A percentile compares a stretch with the other conserved stretches of the same genome.
phyloP scores from a whole-genome alignment of 352 stramenopile genomes.

The Pythium pyrilobum region DNA sequence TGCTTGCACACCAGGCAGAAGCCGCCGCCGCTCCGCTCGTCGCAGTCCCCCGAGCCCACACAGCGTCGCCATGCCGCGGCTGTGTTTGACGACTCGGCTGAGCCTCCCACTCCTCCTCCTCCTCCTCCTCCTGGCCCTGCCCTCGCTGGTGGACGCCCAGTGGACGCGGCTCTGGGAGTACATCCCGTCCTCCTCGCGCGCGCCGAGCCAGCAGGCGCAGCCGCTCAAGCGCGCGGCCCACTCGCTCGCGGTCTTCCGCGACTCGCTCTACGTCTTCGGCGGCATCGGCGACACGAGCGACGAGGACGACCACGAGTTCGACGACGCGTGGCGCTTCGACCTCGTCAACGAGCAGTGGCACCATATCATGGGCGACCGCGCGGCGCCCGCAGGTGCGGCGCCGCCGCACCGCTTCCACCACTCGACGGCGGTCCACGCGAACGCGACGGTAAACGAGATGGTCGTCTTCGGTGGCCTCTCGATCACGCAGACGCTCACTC shows the following conservation, averaged over 20 bases:
- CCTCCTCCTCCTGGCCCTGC: background rate
- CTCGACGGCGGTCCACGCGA: conserved; percentile 15
- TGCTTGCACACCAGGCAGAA: too few species aligned
- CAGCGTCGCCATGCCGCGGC: too few species aligned
- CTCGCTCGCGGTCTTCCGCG: conserved; percentile 33
- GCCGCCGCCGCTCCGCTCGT: too few species aligned
- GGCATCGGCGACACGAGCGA: conserved; percentile 33
- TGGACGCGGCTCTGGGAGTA: conserved; percentile 53
- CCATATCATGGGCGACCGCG: conserved; percentile 4
- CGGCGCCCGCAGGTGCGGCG: too few species aligned
- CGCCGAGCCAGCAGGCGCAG: background rate
- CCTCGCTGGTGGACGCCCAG: conserved; percentile 17
- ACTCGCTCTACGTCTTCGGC: conserved; percentile 60
- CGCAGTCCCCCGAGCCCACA: too few species aligned
- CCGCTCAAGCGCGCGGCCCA: conserved; percentile 53
- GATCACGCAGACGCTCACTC: conserved; percentile 1
- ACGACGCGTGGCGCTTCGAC: conserved; percentile 58
- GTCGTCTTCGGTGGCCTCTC: conserved; percentile 23
- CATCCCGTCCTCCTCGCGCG: background rate
- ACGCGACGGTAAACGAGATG: conserved; percentile 16
- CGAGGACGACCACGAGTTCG: conserved; percentile 50
- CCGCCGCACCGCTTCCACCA: conserved; percentile 22
- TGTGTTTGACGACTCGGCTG: too few species aligned
- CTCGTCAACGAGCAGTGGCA: conserved; percentile 7
- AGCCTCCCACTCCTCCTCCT: background rate